Evolutionary conservation across 441 rosid genomes (phyloP).

Genomic region (Pelargonium myrrhifolium): DNA sequence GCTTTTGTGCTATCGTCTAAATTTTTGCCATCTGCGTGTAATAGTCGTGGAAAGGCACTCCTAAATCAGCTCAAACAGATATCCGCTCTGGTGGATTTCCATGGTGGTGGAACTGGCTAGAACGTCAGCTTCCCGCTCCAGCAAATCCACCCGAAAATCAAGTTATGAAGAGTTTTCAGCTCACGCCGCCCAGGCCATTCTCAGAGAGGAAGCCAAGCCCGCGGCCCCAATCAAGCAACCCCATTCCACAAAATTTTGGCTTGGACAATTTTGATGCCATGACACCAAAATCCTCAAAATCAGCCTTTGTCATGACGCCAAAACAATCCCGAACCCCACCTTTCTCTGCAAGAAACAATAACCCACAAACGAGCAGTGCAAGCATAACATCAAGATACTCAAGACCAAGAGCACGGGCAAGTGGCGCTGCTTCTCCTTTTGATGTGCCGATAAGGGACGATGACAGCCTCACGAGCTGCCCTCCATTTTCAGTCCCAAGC

Average conservation of each 20-base stretch:
- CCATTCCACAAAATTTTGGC: slow-evolving; percentile 30
- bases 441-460: slow-evolving; percentile 56
- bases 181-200: slow-evolving; percentile 48
- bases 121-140: slow-evolving; percentile 47
- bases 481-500: slow-evolving; percentile 78
- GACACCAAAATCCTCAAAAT: slow-evolving; percentile 66
- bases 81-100: slow-evolving; percentile 56
- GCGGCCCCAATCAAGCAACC: slow-evolving; percentile 43
- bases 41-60: slow-evolving; percentile 63
- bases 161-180: slow-evolving; percentile 35
- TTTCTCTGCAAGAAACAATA: slow-evolving; percentile 17
- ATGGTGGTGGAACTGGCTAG: slow-evolving; percentile 94
- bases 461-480: slow-evolving; percentile 87
- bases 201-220: slow-evolving; percentile 59
- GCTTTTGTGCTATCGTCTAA: not conserved
- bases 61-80: slow-evolving; percentile 47
- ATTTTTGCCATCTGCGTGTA: not conserved
- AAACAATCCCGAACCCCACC: slow-evolving; percentile 48
- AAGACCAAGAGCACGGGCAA: slow-evolving; percentile 36
- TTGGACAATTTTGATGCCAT: slow-evolving; percentile 48
- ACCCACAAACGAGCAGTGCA: slow-evolving; percentile 29
- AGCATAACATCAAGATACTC: slow-evolving; percentile 45
- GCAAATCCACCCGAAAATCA: slow-evolving; percentile 38
- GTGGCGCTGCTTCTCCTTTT: slow-evolving; percentile 59
- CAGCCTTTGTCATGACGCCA: slow-evolving; percentile 39